Percentiles rank a stretch among this genome's conserved stretches.
phyloP scores from a whole-genome alignment of 2,329 filamentous ascomycete genomes.

The Botrytis sinoallii region DNA sequence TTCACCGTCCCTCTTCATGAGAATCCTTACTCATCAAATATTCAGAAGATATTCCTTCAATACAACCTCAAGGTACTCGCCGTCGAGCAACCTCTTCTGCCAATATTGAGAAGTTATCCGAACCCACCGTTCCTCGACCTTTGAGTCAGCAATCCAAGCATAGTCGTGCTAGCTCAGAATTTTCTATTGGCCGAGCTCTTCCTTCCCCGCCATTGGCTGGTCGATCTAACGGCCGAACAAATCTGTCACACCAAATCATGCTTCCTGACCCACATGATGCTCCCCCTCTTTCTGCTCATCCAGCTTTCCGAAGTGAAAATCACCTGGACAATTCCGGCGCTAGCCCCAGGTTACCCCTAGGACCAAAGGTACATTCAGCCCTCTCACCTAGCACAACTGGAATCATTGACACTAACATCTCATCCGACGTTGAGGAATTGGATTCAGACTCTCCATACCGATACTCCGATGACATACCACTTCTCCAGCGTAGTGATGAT shows the following conservation, averaged over 20 bases:
- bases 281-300: slow-evolving; percentile 36
- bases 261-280: slow-evolving; percentile 34
- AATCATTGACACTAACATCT: slow-evolving; percentile 30
- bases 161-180: slow-evolving; percentile 69
- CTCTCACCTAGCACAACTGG: slow-evolving; percentile 25
- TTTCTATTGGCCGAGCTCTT: slow-evolving; percentile 57
- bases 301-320: slow-evolving; percentile 34
- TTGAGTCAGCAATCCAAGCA: slow-evolving; percentile 62
- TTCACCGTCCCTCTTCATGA: not conserved
- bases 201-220: slow-evolving; percentile 44
- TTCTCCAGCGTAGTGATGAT: slow-evolving; percentile 65
- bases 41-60: slow-evolving; percentile 6
- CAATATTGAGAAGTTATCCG: slow-evolving; percentile 55
- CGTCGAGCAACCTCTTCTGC: slow-evolving; percentile 60
- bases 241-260: slow-evolving; percentile 34
- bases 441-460: slow-evolving; percentile 64
- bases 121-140: slow-evolving; percentile 50
- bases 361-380: slow-evolving; percentile 26
- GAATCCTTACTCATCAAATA: not conserved
- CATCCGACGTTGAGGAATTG: slow-evolving; percentile 56
- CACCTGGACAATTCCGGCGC: slow-evolving; percentile 27
- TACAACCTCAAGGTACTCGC: slow-evolving; percentile 43
- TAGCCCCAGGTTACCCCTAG: slow-evolving; percentile 20
- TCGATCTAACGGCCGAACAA: slow-evolving; percentile 37
- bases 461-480: slow-evolving; percentile 65